A percentile compares a stretch with the other conserved stretches of the same genome.
Evolutionary conservation across 345 rosid species (phyloP).

Genomic region (Turnera subulata): DNA sequence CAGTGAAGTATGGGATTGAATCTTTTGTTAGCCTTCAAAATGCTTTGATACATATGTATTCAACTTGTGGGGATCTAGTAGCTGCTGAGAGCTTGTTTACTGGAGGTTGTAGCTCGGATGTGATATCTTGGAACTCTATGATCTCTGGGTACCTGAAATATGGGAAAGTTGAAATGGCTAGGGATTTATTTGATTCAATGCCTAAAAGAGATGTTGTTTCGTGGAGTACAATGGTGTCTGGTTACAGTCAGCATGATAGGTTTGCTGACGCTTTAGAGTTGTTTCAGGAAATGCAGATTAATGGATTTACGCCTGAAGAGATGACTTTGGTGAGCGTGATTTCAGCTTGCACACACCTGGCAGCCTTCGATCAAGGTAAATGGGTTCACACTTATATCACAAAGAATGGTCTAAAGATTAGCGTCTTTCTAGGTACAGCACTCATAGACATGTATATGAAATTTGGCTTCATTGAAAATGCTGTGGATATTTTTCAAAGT

Average conservation of each 20-base stretch:
- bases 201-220: constrained; percentile 46
- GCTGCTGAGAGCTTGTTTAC: constrained; percentile 41
- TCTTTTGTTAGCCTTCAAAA: constrained; percentile 54
- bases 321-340: constrained; percentile 41
- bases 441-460: constrained; percentile 59
- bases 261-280: constrained; percentile 41
- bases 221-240: constrained; percentile 55
- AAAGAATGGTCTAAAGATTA: constrained; percentile 38
- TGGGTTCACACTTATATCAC: constrained; percentile 49
- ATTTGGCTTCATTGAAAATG: constrained; percentile 50
- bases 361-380: constrained; percentile 49
- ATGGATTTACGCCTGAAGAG: constrained; percentile 42
- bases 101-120: constrained; percentile 32
- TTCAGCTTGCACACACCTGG: constrained; percentile 55
- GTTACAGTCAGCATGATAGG: constrained; percentile 40
- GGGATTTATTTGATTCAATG: constrained; percentile 45
- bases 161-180: constrained; percentile 41
- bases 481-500: constrained; percentile 37
- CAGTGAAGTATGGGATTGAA: constrained; percentile 37
- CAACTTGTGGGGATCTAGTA: constrained; percentile 35
- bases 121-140: constrained; percentile 62
- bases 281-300: constrained; percentile 45
- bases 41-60: constrained; percentile 57
- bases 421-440: constrained; percentile 49
- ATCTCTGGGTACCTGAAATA: constrained; percentile 45